phyloP scores from a whole-genome alignment of 1,284 basidiomycete genomes.

The Apiotrichum montevideense region DNA sequence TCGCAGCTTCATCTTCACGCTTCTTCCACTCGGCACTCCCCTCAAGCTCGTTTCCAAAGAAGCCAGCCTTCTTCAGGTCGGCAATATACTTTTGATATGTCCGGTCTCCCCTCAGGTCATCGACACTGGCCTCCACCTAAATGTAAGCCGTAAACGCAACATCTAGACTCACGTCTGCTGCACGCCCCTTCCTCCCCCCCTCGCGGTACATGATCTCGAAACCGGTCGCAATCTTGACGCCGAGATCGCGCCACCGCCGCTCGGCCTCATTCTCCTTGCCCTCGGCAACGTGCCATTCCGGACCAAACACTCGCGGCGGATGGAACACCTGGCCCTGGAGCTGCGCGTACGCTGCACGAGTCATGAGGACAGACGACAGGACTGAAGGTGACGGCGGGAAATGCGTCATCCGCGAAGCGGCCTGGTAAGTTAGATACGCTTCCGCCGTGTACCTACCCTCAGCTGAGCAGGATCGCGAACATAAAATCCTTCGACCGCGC shows the following conservation, averaged over 20 bases:
- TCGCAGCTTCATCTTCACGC: constrained; percentile 63
- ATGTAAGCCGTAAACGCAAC: background rate
- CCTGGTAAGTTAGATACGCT: constrained; percentile 48
- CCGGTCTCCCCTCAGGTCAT: constrained; percentile 12
- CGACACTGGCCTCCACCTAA: constrained; percentile 2
- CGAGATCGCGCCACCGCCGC: constrained; percentile 71
- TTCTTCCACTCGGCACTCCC: constrained; percentile 69
- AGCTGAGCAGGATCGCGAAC: constrained; percentile 83
- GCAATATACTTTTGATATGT: constrained; percentile 54
- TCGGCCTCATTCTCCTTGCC: constrained; percentile 54
- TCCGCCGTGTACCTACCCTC: constrained; percentile 54
- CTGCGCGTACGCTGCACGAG: constrained; percentile 86
- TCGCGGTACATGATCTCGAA: constrained; percentile 86
- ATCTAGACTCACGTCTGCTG: constrained; percentile 48
- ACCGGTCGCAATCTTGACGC: constrained; percentile 88
- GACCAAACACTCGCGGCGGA: constrained; percentile 81
- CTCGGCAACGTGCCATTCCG: constrained; percentile 41
- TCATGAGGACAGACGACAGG: constrained; percentile 64
- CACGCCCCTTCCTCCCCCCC: constrained; percentile 58
- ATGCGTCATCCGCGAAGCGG: constrained; percentile 75
- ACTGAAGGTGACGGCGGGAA: constrained; percentile 68
- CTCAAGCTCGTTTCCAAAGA: constrained; percentile 68
- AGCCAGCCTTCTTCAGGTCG: constrained; percentile 59
- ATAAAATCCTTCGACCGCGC: constrained; percentile 83
- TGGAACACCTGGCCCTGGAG: constrained; percentile 83